Evolutionary conservation across 148 eudicot species (phyloP).

Genomic region (Arbutus unedo): DNA sequence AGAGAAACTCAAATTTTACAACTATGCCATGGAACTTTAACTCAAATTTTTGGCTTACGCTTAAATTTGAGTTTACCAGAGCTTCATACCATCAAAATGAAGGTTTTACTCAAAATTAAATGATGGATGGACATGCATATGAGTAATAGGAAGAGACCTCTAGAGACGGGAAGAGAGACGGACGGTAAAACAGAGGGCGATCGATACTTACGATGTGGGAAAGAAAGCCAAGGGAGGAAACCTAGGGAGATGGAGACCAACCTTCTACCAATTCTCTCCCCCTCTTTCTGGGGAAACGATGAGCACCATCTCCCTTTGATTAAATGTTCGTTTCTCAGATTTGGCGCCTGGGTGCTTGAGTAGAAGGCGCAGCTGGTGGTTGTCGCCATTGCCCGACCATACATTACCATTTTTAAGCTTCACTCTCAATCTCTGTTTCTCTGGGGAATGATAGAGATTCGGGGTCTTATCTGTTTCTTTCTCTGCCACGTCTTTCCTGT

Average conservation of each 20-base stretch:
- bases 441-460: not conserved
- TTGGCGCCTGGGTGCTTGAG: not conserved
- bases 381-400: conserved; percentile 4
- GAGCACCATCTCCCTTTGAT: not conserved
- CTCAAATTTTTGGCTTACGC: no score
- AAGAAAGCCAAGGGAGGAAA: conserved; percentile 1
- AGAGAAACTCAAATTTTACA: no score
- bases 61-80: no score
- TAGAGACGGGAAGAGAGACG: no score
- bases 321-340: not conserved
- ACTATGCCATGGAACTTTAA: no score
- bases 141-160: no score
- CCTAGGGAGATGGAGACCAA: conserved; percentile 8
- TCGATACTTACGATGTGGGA: not conserved
- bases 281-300: not conserved
- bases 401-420: not conserved
- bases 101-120: no score
- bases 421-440: not conserved
- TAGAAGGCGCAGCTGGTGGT: not conserved
- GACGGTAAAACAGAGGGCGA: not conserved
- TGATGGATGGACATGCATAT: no score
- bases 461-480: no score
- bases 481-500: not conserved
- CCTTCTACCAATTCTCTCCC: conserved; percentile 3
- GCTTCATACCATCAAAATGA: no score